These are phyloP conservation scores for Alternaria novae-zelandiae DNA, from an alignment of 2,329 filamentous ascomycete species.

Conservation along the genomic window DNA sequence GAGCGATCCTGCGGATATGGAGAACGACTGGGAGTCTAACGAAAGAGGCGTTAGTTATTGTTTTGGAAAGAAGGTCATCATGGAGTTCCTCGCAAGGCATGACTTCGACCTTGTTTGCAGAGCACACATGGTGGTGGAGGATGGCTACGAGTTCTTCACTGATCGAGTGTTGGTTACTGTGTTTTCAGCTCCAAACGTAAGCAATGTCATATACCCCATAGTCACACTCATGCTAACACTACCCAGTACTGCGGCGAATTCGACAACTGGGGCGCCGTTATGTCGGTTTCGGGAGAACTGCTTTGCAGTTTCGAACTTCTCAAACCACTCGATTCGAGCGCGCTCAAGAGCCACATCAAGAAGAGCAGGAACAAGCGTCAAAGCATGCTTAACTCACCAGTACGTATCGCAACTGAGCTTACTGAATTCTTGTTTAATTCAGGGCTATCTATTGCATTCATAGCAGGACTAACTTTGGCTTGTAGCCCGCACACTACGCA, in stretches of 20 bases:
- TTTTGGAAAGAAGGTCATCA: constrained; percentile 97
- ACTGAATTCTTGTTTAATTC: constrained; percentile 15
- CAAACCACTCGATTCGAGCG: constrained; percentile 94
- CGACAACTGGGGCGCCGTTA: constrained; percentile 98
- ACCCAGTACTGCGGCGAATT: constrained; percentile 94
- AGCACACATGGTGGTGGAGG: constrained; percentile 98
- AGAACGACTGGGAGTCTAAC: constrained; percentile 96
- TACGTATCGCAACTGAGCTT: constrained; percentile 61
- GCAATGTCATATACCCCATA: constrained; percentile 40
- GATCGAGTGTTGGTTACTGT: constrained; percentile 95
- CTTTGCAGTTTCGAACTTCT: constrained; percentile 97
- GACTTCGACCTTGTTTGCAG: constrained; percentile 98
- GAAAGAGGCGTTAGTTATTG: constrained; percentile 97
- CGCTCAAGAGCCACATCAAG: constrained; percentile 98
- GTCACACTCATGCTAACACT: constrained; percentile 20
- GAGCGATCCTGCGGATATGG: constrained; percentile 98
- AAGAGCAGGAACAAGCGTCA: constrained; percentile 94
- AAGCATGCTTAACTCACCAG: constrained; percentile 94
- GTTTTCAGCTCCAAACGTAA: constrained; percentile 95
- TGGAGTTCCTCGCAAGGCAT: constrained; percentile 90
- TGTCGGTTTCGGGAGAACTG: constrained; percentile 93
- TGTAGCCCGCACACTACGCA: constrained; percentile 57
- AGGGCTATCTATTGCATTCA: constrained; percentile 36
- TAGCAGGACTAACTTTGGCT: constrained; percentile 39
- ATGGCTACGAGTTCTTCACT: constrained; percentile 98